phyloP scores from a whole-genome alignment of 2,329 filamentous ascomycete genomes.

The Reticulascus tulasneorum region DNA sequence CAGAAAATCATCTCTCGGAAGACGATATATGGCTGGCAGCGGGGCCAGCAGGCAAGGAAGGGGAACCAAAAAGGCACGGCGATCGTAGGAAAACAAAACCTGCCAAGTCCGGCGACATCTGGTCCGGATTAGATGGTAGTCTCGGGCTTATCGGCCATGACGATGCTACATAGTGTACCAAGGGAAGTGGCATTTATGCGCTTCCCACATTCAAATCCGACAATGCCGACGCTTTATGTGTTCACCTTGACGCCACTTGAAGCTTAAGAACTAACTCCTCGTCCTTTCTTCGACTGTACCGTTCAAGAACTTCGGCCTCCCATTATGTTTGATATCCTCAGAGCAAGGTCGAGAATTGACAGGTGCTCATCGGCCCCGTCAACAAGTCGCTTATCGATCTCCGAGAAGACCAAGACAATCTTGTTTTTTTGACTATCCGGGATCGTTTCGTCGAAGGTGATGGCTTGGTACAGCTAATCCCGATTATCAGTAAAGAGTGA shows the following conservation, averaged over 20 bases:
- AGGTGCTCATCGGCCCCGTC: constrained; percentile 96
- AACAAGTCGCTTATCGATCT: constrained; percentile 88
- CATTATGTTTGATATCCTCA: constrained; percentile 76
- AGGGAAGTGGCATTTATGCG: not conserved
- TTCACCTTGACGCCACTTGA: too few relatives aligned
- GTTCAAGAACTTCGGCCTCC: constrained; percentile 31
- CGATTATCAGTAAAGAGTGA: constrained; percentile 6
- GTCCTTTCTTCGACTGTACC: not conserved
- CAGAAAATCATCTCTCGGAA: constrained; percentile 19
- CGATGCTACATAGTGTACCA: constrained; percentile 13
- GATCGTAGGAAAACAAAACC: constrained; percentile 16
- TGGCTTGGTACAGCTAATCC: constrained; percentile 70
- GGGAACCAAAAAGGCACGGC: constrained; percentile 19
- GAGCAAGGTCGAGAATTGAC: constrained; percentile 77
- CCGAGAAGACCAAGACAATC: constrained; percentile 85
- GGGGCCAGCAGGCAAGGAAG: constrained; percentile 19
- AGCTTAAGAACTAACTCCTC: too few relatives aligned
- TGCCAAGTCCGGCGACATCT: constrained; percentile 36
- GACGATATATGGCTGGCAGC: constrained; percentile 34
- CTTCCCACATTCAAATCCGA: not conserved
- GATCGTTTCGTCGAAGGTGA: constrained; percentile 81
- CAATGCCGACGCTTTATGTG: too few relatives aligned
- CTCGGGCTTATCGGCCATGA: constrained; percentile 46
- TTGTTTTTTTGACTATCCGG: constrained; percentile 84
- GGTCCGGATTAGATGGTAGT: constrained; percentile 49